Evolutionary conservation across 2,329 filamentous ascomycete species (phyloP), one percentile per base, ranked within the genome.

Genomic region (Didymellaceae sp.): DNA sequence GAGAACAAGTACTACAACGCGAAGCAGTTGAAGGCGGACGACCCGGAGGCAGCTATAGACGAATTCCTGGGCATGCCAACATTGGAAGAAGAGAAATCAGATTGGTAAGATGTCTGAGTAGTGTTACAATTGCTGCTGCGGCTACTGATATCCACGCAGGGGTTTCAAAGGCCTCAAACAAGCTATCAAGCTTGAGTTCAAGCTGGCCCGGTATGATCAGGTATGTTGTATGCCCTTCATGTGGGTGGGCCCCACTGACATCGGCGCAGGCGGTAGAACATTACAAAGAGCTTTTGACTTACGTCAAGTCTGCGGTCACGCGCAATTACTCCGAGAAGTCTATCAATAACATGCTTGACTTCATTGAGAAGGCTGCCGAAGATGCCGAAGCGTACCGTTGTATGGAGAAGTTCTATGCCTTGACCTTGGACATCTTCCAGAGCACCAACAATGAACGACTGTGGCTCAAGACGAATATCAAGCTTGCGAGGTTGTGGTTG

Each of bases 1-100:
- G 94, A 99, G 74, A 99, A 99, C 80, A 97, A 96, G 78, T 99
- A 99, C 80, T 99, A 97, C 82, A 97, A 97, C 76, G 94, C 94
- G 33, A 99, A 99, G 77, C 93, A 97, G 77, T 86, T 96, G 71
- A 99, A 97, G 79, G 80, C 81, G 33, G 87, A 87, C 56, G 91
- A 92, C 50, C 91, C 93, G 0, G 85, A 94, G 66, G 91, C 91
- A 62, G 94, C 94, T 2, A 89, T 99, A 47, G 85, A 87, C 26
- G 93, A 97, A 72, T 99, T 99, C 66, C 78, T 97, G n/a, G 89
- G 86, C 24, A 88, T 99, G 57, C 91, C 91, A 5, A 80, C 83
- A 11, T 74, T 97, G 35, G 93, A 99, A 74, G 77, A 86, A 45
- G 91, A 96, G 72, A 99, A 97, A 77, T 91, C 91, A 54, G 93